Conservation (phyloP, 805 yeast genomes). For the Myxozyma vanderwaltii region DNA sequence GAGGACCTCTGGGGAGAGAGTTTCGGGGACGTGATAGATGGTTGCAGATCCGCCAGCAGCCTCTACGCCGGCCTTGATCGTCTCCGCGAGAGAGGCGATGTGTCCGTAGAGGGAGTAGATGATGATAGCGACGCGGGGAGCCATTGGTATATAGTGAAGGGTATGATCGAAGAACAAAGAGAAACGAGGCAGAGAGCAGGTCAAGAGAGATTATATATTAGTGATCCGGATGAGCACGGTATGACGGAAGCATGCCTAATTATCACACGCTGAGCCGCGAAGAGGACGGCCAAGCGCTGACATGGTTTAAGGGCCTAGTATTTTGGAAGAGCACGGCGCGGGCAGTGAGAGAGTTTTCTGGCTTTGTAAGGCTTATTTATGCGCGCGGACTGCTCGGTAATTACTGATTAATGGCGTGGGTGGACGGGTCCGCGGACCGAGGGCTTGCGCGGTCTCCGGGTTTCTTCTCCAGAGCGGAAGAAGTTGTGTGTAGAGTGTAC, state of each 20-base stretch:
- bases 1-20: constrained; percentile 65
- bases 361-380: too few relatives aligned
- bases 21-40: constrained; percentile 79
- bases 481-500: too few relatives aligned
- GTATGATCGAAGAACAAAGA: background rate
- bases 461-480: too few relatives aligned
- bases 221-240: background rate
- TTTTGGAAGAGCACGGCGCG: too few relatives aligned
- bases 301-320: background rate
- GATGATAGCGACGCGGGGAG: constrained; percentile 67
- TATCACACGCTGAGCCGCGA: background rate
- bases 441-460: too few relatives aligned
- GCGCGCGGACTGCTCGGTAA: too few relatives aligned
- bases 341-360: too few relatives aligned
- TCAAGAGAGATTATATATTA: background rate
- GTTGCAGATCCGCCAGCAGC: constrained; percentile 70
- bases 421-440: too few relatives aligned
- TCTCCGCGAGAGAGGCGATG: constrained; percentile 65
- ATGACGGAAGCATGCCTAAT: background rate
- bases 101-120: constrained; percentile 84
- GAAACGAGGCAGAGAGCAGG: background rate
- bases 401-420: too few relatives aligned
- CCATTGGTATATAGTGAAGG: constrained; percentile 13
- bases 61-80: constrained; percentile 68
- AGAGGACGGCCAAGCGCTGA: background rate